These are phyloP conservation scores for Rubia yunnanensis DNA, from an alignment of 257 asterid species.

Conservation along the genomic window DNA sequence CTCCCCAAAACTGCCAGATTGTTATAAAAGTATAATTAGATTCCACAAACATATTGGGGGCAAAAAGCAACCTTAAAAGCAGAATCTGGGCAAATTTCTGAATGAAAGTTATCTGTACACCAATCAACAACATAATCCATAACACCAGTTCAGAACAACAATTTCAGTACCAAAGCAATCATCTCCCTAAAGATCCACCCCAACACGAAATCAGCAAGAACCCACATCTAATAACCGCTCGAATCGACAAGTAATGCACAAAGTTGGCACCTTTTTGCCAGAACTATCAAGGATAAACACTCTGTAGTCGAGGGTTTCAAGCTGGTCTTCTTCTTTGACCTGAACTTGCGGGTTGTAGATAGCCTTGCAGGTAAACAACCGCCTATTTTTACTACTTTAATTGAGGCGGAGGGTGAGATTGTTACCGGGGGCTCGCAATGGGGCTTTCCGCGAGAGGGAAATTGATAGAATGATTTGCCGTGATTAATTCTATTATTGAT, in stretches of 20 bases:
- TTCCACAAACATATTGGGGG: neutral
- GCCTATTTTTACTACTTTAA: slow-evolving; percentile 27
- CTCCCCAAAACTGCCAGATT: no score
- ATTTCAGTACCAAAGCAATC: neutral
- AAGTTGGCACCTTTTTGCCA: slow-evolving; percentile 59
- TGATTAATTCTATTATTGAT: no score
- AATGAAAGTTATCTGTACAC: neutral
- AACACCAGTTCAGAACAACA: neutral
- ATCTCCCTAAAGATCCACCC: neutral
- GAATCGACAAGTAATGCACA: neutral
- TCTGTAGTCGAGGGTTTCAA: slow-evolving; percentile 88
- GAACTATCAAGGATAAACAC: slow-evolving; percentile 69
- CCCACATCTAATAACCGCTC: slow-evolving; percentile 13
- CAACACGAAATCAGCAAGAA: neutral
- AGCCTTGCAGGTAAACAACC: slow-evolving; percentile 65
- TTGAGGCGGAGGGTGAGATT: slow-evolving; percentile 31
- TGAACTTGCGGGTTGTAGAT: slow-evolving; percentile 65
- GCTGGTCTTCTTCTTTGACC: slow-evolving; percentile 71
- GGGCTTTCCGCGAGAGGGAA: slow-evolving; percentile 32
- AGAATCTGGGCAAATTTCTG: neutral
- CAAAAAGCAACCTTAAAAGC: neutral
- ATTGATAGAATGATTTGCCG: no score
- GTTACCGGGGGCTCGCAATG: slow-evolving; percentile 26
- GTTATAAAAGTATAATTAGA: neutral
- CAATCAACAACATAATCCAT: neutral